phyloP scores from a whole-genome alignment of 495 filamentous ascomycete genomes.

The Cairneyella variabilis region DNA sequence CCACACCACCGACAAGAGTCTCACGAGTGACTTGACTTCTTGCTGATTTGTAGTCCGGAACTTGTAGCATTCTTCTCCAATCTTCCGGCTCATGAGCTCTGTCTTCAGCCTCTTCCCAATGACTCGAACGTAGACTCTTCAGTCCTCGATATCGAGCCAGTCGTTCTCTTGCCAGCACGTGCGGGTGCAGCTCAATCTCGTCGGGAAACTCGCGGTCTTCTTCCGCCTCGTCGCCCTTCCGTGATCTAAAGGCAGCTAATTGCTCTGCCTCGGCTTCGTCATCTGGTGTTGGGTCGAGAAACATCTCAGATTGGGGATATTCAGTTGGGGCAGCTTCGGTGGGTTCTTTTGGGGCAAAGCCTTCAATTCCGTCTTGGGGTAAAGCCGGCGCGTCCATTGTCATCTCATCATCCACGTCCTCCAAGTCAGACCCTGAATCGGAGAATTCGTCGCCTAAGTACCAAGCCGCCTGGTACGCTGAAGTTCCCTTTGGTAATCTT shows the following conservation, averaged over 20 bases:
- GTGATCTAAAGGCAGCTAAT: conserved; percentile 72
- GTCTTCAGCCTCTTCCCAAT: conserved; percentile 88
- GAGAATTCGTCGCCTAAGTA: conserved; percentile 70
- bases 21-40: conserved; percentile 73
- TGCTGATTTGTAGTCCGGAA: conserved; percentile 78
- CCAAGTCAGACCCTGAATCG: conserved; percentile 80
- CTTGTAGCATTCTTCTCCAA: conserved; percentile 77
- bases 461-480: conserved; percentile 91
- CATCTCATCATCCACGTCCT: conserved; percentile 60
- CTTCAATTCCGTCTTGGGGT: conserved; percentile 76
- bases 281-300: conserved; percentile 80
- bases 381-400: conserved; percentile 39
- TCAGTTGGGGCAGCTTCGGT: conserved; percentile 81
- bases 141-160: conserved; percentile 82
- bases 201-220: conserved; percentile 96
- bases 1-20: conserved; percentile 78
- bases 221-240: conserved; percentile 70
- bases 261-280: conserved; percentile 72
- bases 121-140: conserved; percentile 80
- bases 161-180: conserved; percentile 80
- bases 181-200: conserved; percentile 90
- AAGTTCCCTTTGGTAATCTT: conserved; percentile 84
- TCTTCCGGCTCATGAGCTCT: conserved; percentile 80
- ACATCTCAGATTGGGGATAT: conserved; percentile 86
- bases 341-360: conserved; percentile 59